Percentiles rank a stretch among this genome's conserved stretches.
Evolutionary conservation across 306 rosid species (phyloP).

Genomic region (Malus sylvestris): DNA sequence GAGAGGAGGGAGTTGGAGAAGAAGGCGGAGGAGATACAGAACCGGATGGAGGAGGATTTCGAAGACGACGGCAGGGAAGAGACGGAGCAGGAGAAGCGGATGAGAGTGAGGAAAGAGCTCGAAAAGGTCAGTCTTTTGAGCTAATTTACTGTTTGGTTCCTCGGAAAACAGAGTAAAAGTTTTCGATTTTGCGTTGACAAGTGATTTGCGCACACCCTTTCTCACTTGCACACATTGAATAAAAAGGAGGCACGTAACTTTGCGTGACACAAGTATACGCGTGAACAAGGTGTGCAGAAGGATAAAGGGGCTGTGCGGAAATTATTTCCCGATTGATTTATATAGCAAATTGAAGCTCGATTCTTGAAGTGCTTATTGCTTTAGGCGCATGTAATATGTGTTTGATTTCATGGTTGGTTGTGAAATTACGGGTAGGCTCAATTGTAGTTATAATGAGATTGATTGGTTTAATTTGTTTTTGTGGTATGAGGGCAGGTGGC

Average conservation of each 20-base stretch:
- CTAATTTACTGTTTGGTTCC: not conserved
- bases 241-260: no score
- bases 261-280: no score
- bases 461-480: not conserved
- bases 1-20: conserved; percentile 79
- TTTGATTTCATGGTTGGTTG: not conserved
- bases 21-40: conserved; percentile 86
- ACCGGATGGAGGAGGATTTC: conserved; percentile 28
- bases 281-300: no score
- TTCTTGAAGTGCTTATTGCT: not conserved
- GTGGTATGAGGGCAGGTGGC: conserved; percentile 60
- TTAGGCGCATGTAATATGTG: not conserved
- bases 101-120: conserved; percentile 84
- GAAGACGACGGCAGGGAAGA: conserved; percentile 43
- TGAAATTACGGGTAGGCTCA: not conserved
- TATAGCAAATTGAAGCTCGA: not conserved
- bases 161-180: not conserved
- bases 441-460: not conserved
- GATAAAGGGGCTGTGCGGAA: no score
- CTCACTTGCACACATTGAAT: no score
- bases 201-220: not conserved
- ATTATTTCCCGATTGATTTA: not conserved
- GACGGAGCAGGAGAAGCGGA: conserved; percentile 78
- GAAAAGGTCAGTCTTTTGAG: conserved; percentile 53
- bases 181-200: not conserved